Evolutionary conservation across 1,284 basidiomycete genomes (phyloP), one percentile per base, ranked within the genome.

Genomic region (Sanghuangporus baumii): DNA sequence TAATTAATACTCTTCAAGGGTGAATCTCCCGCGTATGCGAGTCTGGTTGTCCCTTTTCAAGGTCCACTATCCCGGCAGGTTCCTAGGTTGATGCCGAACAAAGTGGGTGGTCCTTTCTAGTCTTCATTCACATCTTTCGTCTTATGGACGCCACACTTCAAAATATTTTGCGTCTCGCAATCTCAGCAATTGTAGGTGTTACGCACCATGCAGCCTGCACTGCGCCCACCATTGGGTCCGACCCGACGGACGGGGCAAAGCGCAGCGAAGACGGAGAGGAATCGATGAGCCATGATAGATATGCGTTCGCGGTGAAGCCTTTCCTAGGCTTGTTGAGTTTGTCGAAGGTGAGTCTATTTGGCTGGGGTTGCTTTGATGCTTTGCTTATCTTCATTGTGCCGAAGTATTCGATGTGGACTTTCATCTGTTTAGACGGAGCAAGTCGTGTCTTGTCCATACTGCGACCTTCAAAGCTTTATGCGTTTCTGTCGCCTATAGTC

Each of bases 361-460:
- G 26, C 43, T 37, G 11, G 51, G 9, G 11, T 14, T 12, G 48
- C 26, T 59, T 46, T 18, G 16, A n/a, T 26, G 11, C n/a, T 48
- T 14, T 34, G 50, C 20, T 54, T 55, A 12, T 31, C 11, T n/a
- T n/a, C 23, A n/a, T 8, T 26, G 6, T n/a, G 6, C n/a, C 9
- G 3, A 31, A 46, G 62, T 63, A 63, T 36, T 18, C 41, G 6
- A 23, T 63, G 43, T 63, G 62, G 62, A 46, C 54, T n/a, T 9
- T 63, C 16, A 55, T 41, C 6, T 20, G 43, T n/a, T 46, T 46
- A 7, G 43, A 46, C 16, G 51, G 57, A 20, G 46, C 46, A 8
- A 46, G 52, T 14, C 57, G 62, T 26, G n/a, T 60, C 36, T 26
- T 60, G 38, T 50, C 41, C 6, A 47, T 50, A 26, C 55, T 56